These are phyloP conservation scores for Yarrowia bubula DNA, from an alignment of 805 yeast genomes.

Conservation along the genomic window DNA sequence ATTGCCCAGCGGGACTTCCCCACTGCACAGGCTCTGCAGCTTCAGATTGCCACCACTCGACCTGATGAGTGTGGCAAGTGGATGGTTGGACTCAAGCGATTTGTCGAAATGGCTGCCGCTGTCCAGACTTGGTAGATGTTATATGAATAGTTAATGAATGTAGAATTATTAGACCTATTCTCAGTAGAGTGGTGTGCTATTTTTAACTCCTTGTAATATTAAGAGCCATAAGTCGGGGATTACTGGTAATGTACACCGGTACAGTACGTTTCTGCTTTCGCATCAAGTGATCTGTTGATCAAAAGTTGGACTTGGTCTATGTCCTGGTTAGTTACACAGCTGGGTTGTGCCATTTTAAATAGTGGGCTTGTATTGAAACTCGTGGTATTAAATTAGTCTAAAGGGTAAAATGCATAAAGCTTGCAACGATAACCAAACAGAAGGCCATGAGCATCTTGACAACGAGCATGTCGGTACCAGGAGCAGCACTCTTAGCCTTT, in stretches of 20 bases:
- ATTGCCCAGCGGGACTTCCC: conserved; percentile 55
- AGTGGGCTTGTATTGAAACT: no score
- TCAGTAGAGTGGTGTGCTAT: not conserved
- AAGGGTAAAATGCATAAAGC: conserved; percentile 10
- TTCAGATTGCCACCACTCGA: conserved; percentile 61
- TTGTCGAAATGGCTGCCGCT: conserved; percentile 61
- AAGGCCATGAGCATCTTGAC: conserved; percentile 21
- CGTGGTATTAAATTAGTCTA: not conserved
- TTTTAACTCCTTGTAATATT: no score
- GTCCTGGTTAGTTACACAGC: no score
- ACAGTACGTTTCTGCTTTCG: no score
- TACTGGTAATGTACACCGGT: no score
- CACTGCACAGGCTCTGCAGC: conserved; percentile 51
- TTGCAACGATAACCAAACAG: conserved; percentile 5
- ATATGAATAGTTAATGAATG: conserved; percentile 19
- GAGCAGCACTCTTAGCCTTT: conserved; percentile 17
- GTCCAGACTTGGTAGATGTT: conserved; percentile 28
- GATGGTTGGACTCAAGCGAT: conserved; percentile 87
- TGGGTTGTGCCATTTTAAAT: no score
- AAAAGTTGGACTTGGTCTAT: no score
- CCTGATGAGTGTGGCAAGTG: conserved; percentile 82
- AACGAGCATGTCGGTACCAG: conserved; percentile 1
- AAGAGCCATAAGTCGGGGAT: no score
- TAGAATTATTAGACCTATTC: not conserved
- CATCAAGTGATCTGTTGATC: no score